A percentile compares a stretch with the other conserved stretches of the same genome.
Conservation (phyloP, 2,329 filamentous ascomycete species). For the Cercospora sp. region DNA sequence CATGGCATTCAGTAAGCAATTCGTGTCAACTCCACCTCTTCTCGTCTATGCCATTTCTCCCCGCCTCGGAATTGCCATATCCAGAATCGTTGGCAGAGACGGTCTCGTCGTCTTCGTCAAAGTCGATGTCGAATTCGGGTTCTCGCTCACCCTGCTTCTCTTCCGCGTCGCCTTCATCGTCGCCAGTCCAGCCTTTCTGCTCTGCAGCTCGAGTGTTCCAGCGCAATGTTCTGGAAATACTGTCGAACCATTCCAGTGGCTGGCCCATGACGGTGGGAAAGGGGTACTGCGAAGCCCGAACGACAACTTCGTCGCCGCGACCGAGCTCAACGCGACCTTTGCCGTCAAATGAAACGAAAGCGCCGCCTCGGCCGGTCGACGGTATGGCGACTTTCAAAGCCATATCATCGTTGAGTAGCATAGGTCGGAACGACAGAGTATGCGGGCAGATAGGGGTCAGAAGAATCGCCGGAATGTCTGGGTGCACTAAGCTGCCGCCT, state of each 20-base stretch:
- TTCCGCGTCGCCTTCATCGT: conserved; percentile 38
- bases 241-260: conserved; percentile 94
- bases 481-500: conserved; percentile 91
- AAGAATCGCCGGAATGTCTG: conserved; percentile 93
- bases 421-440: conserved; percentile 92
- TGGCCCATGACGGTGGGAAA: conserved; percentile 94
- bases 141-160: conserved; percentile 24
- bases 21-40: conserved; percentile 21
- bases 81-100: conserved; percentile 40
- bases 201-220: conserved; percentile 94
- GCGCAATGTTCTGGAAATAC: conserved; percentile 82
- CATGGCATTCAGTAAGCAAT: not conserved
- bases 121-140: conserved; percentile 87
- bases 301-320: conserved; percentile 92
- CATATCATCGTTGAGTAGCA: conserved; percentile 95
- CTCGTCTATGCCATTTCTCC: conserved; percentile 25
- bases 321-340: conserved; percentile 92
- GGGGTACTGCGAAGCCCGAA: conserved; percentile 92
- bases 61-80: conserved; percentile 27
- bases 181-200: conserved; percentile 75
- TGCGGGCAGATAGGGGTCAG: conserved; percentile 97
- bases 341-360: conserved; percentile 96
- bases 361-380: conserved; percentile 79
- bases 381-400: conserved; percentile 87
- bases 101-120: conserved; percentile 58